Conservation (phyloP, 2,329 filamentous ascomycete genomes). For the Lachnellula hyalina region DNA sequence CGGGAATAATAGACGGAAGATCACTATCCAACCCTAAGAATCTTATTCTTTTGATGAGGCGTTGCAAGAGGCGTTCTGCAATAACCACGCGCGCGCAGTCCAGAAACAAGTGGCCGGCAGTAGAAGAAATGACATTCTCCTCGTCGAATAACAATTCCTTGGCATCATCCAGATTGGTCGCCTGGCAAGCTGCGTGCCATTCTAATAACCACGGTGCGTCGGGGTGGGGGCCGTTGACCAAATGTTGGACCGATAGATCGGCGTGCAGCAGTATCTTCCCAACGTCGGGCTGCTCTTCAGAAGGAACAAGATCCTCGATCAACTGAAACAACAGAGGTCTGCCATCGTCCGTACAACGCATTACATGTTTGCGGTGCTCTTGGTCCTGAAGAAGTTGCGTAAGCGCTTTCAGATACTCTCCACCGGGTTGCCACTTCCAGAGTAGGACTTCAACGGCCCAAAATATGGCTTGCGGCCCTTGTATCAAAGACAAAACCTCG, state of each 20-base stretch:
- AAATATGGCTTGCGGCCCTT: not conserved
- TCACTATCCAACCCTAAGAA: not conserved
- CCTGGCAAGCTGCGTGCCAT: constrained; percentile 10
- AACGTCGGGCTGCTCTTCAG: constrained; percentile 13
- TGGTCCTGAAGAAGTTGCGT: constrained; percentile 9
- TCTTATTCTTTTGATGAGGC: constrained; percentile 5
- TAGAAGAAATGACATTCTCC: constrained; percentile 3
- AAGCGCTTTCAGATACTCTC: constrained; percentile 9
- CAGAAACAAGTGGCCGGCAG: constrained; percentile 15
- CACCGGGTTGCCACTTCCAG: constrained; percentile 15
- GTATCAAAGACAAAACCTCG: constrained; percentile 5
- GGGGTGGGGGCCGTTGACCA: not conserved
- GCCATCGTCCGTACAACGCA: constrained; percentile 4
- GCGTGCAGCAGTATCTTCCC: constrained; percentile 17
- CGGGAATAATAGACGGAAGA: not conserved
- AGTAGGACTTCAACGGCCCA: constrained; percentile 13
- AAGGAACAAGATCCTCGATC: constrained; percentile 17
- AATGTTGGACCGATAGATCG: constrained; percentile 2
- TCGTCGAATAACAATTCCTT: constrained; percentile 9
- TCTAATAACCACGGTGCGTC: constrained; percentile 5
- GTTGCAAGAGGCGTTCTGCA: constrained; percentile 14
- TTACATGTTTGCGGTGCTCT: constrained; percentile 7
- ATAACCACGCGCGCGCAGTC: constrained; percentile 15
- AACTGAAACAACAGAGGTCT: constrained; percentile 16
- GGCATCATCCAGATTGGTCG: constrained; percentile 15